Conservation (phyloP, 345 rosid species). For the Brassica nigra region DNA sequence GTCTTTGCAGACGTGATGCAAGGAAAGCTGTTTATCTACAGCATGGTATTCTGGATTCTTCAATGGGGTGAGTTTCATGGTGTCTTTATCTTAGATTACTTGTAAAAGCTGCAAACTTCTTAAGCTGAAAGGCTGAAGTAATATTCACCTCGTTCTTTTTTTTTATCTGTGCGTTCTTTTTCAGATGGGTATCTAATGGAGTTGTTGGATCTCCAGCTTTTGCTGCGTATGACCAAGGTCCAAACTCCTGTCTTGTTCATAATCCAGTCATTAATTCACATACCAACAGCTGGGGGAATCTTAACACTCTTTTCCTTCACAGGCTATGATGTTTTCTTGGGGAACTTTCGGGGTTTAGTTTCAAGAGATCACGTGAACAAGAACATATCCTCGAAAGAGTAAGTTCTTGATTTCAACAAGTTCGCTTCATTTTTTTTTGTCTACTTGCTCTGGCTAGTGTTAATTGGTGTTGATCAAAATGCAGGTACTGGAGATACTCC, state of each 20-base stretch:
- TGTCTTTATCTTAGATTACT: constrained; percentile 13
- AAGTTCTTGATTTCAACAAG: constrained; percentile 40
- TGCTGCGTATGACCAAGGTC: constrained; percentile 99
- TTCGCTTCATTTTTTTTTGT: background rate
- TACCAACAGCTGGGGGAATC: background rate
- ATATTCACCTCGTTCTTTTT: constrained; percentile 1
- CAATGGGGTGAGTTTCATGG: constrained; percentile 80
- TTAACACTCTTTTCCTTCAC: constrained; percentile 30
- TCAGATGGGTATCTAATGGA: constrained; percentile 96
- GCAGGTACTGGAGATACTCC: constrained; percentile 92
- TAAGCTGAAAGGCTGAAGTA: constrained; percentile 11
- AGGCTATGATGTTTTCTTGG: constrained; percentile 96
- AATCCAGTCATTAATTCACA: constrained; percentile 1
- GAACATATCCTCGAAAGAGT: constrained; percentile 79
- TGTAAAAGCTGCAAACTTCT: background rate
- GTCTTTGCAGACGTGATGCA: constrained; percentile 75
- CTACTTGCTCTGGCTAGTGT: background rate
- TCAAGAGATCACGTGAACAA: constrained; percentile 88
- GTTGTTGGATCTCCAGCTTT: constrained; percentile 98
- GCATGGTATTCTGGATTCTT: constrained; percentile 92
- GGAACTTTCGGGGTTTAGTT: constrained; percentile 90
- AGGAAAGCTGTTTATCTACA: constrained; percentile 86
- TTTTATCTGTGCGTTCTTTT: constrained; percentile 9
- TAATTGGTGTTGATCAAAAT: constrained; percentile 24
- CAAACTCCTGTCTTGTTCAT: constrained; percentile 21